Conservation (phyloP, 306 rosid species). For the Myrica gale region DNA sequence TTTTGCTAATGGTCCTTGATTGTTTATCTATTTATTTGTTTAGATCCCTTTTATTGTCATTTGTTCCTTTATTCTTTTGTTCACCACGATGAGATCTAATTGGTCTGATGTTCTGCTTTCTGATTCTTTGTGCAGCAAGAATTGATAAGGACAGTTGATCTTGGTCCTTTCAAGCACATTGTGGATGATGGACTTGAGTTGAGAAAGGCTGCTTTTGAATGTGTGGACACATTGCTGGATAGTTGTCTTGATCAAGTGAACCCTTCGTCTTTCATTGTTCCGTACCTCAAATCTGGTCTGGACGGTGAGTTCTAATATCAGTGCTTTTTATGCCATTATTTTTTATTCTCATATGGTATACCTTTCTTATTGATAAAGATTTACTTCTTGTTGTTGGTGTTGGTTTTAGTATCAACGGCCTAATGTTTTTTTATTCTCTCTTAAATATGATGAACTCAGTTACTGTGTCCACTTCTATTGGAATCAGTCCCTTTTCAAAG, state of each 20-base stretch:
- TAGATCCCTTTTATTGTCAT: not conserved
- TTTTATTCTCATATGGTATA: not conserved
- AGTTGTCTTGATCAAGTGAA: slow-evolving; percentile 99
- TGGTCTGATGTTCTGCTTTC: slow-evolving; percentile 29
- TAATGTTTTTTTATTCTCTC: too few species aligned
- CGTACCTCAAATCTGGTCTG: slow-evolving; percentile 91
- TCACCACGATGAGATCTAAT: not conserved
- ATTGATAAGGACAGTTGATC: slow-evolving; percentile 93
- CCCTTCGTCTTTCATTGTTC: slow-evolving; percentile 96
- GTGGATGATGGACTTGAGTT: slow-evolving; percentile 99
- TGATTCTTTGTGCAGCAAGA: slow-evolving; percentile 72
- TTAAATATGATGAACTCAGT: not conserved
- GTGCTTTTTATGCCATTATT: not conserved
- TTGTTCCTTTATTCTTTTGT: not conserved
- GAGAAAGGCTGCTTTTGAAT: slow-evolving; percentile 99
- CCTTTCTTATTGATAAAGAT: not conserved
- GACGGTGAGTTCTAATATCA: slow-evolving; percentile 65
- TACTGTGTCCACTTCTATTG: not conserved
- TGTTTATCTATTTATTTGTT: too few species aligned
- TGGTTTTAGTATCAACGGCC: not conserved
- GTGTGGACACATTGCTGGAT: slow-evolving; percentile 93
- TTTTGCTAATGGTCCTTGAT: not conserved
- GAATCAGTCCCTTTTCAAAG: not conserved
- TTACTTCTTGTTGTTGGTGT: not conserved
- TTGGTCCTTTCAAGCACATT: slow-evolving; percentile 97